Conservation (phyloP, 148 eudicot genomes). For the Chenopodium album region DNA sequence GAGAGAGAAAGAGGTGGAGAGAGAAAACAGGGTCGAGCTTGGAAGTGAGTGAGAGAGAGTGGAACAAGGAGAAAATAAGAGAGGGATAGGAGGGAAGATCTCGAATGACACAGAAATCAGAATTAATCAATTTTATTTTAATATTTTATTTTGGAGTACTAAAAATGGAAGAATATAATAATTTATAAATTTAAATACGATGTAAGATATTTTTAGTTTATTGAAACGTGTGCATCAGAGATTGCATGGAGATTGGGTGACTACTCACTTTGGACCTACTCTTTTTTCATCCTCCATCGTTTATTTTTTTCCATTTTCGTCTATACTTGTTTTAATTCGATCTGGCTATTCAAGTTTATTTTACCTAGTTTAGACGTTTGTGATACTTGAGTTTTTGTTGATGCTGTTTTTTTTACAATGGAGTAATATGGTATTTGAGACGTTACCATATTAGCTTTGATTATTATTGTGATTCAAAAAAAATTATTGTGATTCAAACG, state of each 20-base stretch:
- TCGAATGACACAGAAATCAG: not conserved
- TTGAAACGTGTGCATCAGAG: constrained; percentile 32
- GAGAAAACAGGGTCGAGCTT: not conserved
- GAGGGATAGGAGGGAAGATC: not conserved
- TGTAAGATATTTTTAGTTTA: not conserved
- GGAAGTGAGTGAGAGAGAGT: not conserved
- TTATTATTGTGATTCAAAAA: too few relatives aligned
- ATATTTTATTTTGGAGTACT: too few relatives aligned
- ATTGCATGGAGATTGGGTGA: constrained; percentile 30
- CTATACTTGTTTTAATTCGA: not conserved
- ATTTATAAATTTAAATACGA: too few relatives aligned
- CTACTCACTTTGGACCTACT: not conserved
- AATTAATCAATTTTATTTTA: too few relatives aligned
- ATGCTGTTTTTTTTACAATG: too few relatives aligned
- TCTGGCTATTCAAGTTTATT: too few relatives aligned
- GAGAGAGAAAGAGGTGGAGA: not conserved
- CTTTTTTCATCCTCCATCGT: constrained; percentile 15
- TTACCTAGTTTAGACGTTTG: too few relatives aligned
- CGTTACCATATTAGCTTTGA: too few relatives aligned
- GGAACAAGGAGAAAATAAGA: not conserved
- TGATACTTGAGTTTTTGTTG: too few relatives aligned
- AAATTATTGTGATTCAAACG: too few relatives aligned
- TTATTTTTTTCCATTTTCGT: not conserved
- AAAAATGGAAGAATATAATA: too few relatives aligned
- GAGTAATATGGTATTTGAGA: too few relatives aligned